A percentile compares a stretch with the other conserved stretches of the same genome.
Conservation (phyloP, 352 stramenopile species). For the Phytopythium aichiense region DNA sequence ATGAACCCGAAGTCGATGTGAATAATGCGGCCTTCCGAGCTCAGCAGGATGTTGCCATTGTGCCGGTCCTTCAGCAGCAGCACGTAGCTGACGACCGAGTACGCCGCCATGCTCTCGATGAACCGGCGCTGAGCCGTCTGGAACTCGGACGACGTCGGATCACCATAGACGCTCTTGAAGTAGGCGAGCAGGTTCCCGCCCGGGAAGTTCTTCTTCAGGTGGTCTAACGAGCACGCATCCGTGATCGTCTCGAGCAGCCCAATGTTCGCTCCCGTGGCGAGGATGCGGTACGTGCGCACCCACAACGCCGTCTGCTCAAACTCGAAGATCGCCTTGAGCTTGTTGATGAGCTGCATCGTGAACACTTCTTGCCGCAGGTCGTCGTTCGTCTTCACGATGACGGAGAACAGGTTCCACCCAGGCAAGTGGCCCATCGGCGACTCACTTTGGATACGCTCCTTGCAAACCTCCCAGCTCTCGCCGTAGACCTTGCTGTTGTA, state of each 20-base stretch:
- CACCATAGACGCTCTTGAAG: slow-evolving; percentile 71
- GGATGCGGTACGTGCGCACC: slow-evolving; percentile 94
- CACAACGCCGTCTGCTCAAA: slow-evolving; percentile 89
- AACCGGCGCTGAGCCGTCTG: slow-evolving; percentile 90
- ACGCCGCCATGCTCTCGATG: slow-evolving; percentile 93
- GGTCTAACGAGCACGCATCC: slow-evolving; percentile 95
- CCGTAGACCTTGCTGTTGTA: slow-evolving; percentile 79
- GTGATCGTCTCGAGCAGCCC: slow-evolving; percentile 95
- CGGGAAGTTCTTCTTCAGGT: slow-evolving; percentile 93
- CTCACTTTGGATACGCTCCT: slow-evolving; percentile 57
- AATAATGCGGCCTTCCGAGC: slow-evolving; percentile 93
- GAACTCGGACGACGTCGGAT: slow-evolving; percentile 33
- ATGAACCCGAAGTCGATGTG: slow-evolving; percentile 99
- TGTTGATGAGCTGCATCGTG: slow-evolving; percentile 95
- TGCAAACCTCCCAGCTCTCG: slow-evolving; percentile 62
- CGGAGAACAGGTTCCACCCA: slow-evolving; percentile 88
- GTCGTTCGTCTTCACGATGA: slow-evolving; percentile 98
- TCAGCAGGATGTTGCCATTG: slow-evolving; percentile 99
- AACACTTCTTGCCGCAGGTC: slow-evolving; percentile 97
- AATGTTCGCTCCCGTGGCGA: slow-evolving; percentile 91
- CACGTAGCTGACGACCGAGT: slow-evolving; percentile 97
- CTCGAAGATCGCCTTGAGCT: slow-evolving; percentile 94
- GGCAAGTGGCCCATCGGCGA: slow-evolving; percentile 71
- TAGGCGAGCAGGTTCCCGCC: slow-evolving; percentile 88
- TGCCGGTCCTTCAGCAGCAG: slow-evolving; percentile 98